These are phyloP conservation scores for Neurospora tetraspora DNA, from an alignment of 495 filamentous ascomycete genomes.

Conservation along the genomic window DNA sequence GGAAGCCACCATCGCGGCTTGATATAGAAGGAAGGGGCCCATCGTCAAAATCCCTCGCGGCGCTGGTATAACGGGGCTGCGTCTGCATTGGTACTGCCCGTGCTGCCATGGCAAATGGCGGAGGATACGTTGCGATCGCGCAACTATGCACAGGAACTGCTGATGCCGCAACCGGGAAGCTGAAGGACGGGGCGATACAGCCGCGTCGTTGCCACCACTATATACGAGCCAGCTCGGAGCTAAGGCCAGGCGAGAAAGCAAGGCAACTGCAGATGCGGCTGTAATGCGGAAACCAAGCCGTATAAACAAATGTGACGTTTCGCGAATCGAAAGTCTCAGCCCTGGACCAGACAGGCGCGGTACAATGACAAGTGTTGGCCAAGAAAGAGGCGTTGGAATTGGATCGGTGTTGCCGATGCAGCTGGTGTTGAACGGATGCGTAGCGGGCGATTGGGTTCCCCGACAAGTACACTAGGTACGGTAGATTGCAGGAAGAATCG, in stretches of 20 bases:
- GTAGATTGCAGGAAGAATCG: not conserved
- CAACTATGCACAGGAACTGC: not conserved
- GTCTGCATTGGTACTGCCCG: not conserved
- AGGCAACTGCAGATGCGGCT: not conserved
- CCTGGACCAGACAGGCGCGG: not conserved
- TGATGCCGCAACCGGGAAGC: not conserved
- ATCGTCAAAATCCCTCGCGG: constrained; percentile 8
- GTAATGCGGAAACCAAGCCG: not conserved
- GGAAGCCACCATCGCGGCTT: constrained; percentile 11
- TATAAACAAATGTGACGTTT: not conserved
- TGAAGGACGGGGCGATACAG: not conserved
- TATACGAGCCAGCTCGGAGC: not conserved
- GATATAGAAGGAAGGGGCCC: constrained; percentile 22
- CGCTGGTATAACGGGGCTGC: not conserved
- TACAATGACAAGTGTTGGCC: not conserved
- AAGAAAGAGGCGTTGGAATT: not conserved
- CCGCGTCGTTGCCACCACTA: not conserved
- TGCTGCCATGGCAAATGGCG: not conserved
- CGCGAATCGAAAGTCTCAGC: not conserved
- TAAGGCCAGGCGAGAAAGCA: not conserved
- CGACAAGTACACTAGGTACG: not conserved
- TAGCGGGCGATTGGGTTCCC: not conserved
- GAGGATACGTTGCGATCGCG: not conserved
- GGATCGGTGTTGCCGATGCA: not conserved
- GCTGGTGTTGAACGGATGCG: not conserved